Base-by-base conservation (phyloP, 192 early-diverging fungal species). In the Rhizophagus clarus region DNA sequence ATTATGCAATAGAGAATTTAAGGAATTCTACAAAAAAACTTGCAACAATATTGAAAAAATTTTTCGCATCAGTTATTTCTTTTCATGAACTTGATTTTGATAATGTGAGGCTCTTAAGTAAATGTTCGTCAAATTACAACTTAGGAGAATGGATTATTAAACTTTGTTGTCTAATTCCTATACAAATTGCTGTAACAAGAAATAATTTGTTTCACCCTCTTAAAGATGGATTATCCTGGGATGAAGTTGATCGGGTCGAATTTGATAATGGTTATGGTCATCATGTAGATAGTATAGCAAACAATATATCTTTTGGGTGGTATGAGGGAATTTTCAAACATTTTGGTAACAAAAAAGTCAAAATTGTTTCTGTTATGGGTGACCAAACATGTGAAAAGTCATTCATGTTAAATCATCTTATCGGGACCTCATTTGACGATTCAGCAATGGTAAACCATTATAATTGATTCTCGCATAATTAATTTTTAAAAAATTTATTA, bases 371-470 rank as follows among this genome's bases (percentile, higher is more conserved):
- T 12, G 37, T 15, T 26, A 80, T 80, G 79, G 79, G 79, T 14
- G 79, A 80, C 40, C 79, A 76, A 73, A 63, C 74, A 2, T 75
- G 72, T 14, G 79, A 73, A 42, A 80, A 80, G 26, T 80, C 74
- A 15, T 76, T 31, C 17, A 34, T 80, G 29, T 24, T 80, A 8
- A 80, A 80, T 26, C 79, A 80, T 61, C 63, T 77, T 22, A 22
- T 77, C 24, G 75, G 75, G 2, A 64, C 75, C 3, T 66, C 61
- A 6, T 77, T 73, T 37, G 79, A 80, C 14, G 79, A 73, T 1
- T 66, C 72, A 42, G 79, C 79, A 7, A 72, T 75, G 79, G 79
- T 80, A 63, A 63, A 8, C 22, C 56, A 60, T 11, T 4, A 28
- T 4, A 4, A 10, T 31, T 56, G 22, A 34, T 6, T 28, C 5